These are phyloP conservation scores for Tritrichomonas foetus DNA, from an alignment of 208 protist genomes.

Conservation along the genomic window DNA sequence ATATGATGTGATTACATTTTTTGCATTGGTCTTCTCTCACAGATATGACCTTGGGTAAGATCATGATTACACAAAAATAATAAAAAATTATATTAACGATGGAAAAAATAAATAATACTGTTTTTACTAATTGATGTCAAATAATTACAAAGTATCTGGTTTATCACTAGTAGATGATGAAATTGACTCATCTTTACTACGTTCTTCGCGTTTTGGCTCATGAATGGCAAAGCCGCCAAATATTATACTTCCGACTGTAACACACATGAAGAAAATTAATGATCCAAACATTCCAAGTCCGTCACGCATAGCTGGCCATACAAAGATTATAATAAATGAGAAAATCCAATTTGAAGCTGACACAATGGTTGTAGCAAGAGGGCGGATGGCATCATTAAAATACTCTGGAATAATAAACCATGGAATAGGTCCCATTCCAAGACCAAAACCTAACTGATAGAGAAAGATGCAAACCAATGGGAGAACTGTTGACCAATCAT, in stretches of 20 bases:
- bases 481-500: not conserved
- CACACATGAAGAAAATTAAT: not conserved
- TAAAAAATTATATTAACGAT: no score
- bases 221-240: not conserved
- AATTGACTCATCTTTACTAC: not conserved
- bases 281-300: not conserved
- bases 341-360: not conserved
- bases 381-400: not conserved
- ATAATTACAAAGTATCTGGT: no score
- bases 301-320: not conserved
- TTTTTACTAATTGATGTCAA: no score
- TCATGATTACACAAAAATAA: no score
- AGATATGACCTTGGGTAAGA: no score
- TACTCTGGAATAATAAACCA: slow-evolving; percentile 14
- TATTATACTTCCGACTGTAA: not conserved
- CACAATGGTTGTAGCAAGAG: not conserved
- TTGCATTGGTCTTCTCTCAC: no score
- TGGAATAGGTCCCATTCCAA: not conserved
- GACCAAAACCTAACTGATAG: not conserved
- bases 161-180: no score
- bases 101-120: no score
- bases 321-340: not conserved
- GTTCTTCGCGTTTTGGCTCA: not conserved
- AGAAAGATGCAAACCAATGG: not conserved
- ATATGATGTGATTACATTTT: no score